These are phyloP conservation scores for Nakazawaea wyomingensis DNA, from an alignment of 805 yeast genomes.

Conservation along the genomic window DNA sequence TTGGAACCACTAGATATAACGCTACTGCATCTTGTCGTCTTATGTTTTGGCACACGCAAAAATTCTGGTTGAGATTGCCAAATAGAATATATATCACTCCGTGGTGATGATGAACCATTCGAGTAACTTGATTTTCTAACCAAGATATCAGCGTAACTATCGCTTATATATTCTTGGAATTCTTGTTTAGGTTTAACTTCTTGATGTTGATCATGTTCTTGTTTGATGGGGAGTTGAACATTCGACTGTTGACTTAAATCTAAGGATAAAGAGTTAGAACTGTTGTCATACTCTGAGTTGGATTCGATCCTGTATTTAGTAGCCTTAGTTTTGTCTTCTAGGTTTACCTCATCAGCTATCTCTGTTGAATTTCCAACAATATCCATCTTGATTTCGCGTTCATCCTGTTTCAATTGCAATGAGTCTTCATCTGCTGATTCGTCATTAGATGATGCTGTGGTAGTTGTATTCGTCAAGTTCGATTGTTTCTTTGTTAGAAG, in stretches of 20 bases:
- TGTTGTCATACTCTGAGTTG: neutral
- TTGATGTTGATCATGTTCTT: constrained; percentile 26
- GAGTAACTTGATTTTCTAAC: neutral
- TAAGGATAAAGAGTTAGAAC: neutral
- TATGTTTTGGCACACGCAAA: constrained; percentile 15
- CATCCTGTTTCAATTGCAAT: no score
- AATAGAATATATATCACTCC: constrained; percentile 24
- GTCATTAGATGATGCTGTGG: no score
- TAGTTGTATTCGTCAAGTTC: no score
- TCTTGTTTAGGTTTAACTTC: neutral
- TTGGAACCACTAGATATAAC: neutral
- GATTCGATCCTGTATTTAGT: neutral
- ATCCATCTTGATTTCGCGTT: no score
- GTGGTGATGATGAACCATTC: constrained; percentile 21
- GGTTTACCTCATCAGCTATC: constrained; percentile 21
- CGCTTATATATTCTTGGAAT: constrained; percentile 2
- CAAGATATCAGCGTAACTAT: constrained; percentile 23
- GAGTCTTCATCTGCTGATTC: no score
- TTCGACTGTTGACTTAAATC: neutral
- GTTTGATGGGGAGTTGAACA: constrained; percentile 17
- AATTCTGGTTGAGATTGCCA: constrained; percentile 29
- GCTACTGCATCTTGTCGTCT: constrained; percentile 4
- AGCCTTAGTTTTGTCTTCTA: no score
- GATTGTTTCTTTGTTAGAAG: no score
- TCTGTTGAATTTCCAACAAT: constrained; percentile 40